Base-by-base conservation (phyloP, 2,329 filamentous ascomycete genomes). In the Cordyceps cicadae region DNA sequence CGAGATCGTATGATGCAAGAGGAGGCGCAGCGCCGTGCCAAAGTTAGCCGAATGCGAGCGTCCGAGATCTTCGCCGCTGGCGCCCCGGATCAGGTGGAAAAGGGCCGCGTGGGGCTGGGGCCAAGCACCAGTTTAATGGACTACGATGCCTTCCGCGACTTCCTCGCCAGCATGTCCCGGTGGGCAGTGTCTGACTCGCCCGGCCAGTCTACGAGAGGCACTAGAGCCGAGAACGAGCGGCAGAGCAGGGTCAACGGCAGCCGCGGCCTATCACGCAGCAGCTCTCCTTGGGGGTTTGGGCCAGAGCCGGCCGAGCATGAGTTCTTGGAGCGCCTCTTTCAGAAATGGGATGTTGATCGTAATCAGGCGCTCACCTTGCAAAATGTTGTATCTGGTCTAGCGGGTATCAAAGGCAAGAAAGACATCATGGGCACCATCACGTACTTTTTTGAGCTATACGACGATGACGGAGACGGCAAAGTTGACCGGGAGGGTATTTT, bases 361-460 rank as follows among this genome's bases (percentile, higher is more conserved):
- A 86, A 82, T 34, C 87, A 87, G n/a, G 86, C 87, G 1, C 76
- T 99, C 64, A 95, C 87, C 19, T 77, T 99, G 54, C 92, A 96
- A 69, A 90, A 97, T 67, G 91, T 99, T 2, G 94, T 97, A 5
- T 88, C 88, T 19, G 94, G 94, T 0, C 79, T 99, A 51, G 92
- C 93, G 2, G 86, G 89, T 15, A 90, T 99, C 69, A 97, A 96
- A 72, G 93, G 94, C 9, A 92, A 89, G 60, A 87, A 88, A 52
- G 94, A 99, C 73, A 97, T 99, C 66, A 97, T 99, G 93, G 90
- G 90, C 34, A 94, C 90, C 62, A 97, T 99, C 69, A 94, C 87
- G 63, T 97, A 97, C 75, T 97, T 99, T 73, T 99, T 99, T 67
- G 90, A 97, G 69, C 83, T 99, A 0, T 97, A 97, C 72, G 94